Evolutionary conservation across 805 yeast genomes (phyloP).

Genomic region (Teunomyces atbi): DNA sequence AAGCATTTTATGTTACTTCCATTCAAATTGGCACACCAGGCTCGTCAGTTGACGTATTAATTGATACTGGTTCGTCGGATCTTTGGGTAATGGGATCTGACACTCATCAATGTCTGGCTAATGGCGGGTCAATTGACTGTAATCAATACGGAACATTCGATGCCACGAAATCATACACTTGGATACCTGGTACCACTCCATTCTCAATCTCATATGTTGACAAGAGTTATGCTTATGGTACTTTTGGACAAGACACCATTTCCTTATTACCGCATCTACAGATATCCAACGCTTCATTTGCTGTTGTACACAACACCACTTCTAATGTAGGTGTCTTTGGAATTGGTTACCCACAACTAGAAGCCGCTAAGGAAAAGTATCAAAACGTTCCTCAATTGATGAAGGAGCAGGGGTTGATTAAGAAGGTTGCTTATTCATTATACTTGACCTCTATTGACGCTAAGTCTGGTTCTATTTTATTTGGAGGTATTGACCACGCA

Average conservation of each 20-base stretch:
- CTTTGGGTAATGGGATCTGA: constrained; percentile 49
- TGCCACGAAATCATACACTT: constrained; percentile 14
- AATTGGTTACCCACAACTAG: constrained; percentile 14
- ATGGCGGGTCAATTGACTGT: constrained; percentile 24
- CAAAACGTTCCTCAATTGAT: constrained; percentile 65
- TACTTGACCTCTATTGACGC: constrained; percentile 49
- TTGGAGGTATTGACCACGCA: constrained; percentile 70
- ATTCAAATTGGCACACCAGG: constrained; percentile 53
- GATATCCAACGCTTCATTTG: constrained; percentile 14
- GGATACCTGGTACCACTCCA: constrained; percentile 6
- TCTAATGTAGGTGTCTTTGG: constrained; percentile 21
- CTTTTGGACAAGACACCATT: constrained; percentile 37
- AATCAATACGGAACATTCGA: constrained; percentile 19
- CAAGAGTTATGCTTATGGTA: constrained; percentile 47
- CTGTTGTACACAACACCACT: constrained; percentile 14
- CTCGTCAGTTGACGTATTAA: constrained; percentile 52
- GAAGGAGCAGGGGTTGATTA: constrained; percentile 55
- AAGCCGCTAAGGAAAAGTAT: constrained; percentile 35
- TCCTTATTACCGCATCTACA: constrained; percentile 13
- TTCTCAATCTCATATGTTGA: constrained; percentile 49
- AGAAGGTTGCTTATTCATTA: constrained; percentile 58
- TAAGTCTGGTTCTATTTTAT: constrained; percentile 53
- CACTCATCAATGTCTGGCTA: constrained; percentile 20
- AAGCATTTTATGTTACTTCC: constrained; percentile 15
- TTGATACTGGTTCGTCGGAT: constrained; percentile 81